Evolutionary conservation across 148 eudicot genomes (phyloP).

Genomic region (Camellia granthamiana): DNA sequence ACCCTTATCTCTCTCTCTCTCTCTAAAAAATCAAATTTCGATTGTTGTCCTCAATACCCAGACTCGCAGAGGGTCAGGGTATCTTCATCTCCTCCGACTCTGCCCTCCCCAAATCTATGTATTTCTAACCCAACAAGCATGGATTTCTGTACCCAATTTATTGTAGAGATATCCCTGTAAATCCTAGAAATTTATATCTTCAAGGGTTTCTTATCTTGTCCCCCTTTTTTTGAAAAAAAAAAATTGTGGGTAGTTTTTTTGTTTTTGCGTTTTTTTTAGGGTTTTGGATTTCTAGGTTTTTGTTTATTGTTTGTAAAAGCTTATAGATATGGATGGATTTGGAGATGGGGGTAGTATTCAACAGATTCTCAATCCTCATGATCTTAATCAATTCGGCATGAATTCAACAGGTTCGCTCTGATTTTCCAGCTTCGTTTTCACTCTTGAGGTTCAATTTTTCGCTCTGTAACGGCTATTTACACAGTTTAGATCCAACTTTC

Average conservation of each 20-base stretch:
- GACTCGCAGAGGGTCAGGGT: too few species aligned
- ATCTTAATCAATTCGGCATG: conserved; percentile 21
- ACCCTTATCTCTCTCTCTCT: too few species aligned
- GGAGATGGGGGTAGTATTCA: conserved; percentile 25
- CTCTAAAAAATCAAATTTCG: too few species aligned
- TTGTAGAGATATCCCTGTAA: background rate
- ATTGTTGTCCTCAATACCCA: too few species aligned
- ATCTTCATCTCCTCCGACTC: too few species aligned
- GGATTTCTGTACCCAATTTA: background rate
- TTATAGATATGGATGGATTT: conserved; percentile 28
- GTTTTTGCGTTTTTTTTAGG: background rate
- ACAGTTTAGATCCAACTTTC: too few species aligned
- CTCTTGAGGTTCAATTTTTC: background rate
- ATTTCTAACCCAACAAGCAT: background rate
- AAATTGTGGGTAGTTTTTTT: background rate
- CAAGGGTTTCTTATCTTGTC: background rate
- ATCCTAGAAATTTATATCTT: background rate
- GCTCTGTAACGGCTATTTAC: background rate
- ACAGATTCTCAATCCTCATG: conserved; percentile 15
- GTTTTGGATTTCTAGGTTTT: conserved; percentile 3
- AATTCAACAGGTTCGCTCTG: conserved; percentile 19
- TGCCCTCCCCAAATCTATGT: background rate
- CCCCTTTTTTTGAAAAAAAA: too few species aligned
- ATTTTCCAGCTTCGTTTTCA: background rate
- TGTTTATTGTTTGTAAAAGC: background rate